phyloP scores from a whole-genome alignment of 2,329 filamentous ascomycete species.

The Fusarium globosum region DNA sequence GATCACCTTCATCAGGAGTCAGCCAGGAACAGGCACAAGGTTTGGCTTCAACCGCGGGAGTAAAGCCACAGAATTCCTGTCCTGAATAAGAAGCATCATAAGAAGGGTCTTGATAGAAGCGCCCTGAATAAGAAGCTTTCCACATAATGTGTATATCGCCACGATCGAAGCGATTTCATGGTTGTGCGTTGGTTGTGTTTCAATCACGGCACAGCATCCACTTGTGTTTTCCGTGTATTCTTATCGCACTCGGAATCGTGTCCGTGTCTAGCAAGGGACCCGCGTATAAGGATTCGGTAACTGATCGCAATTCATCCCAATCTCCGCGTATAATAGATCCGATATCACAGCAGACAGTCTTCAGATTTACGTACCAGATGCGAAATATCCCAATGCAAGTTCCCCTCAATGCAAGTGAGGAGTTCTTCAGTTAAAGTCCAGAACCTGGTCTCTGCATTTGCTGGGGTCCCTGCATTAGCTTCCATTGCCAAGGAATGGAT shows the following conservation, averaged over 20 bases:
- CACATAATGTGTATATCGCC: neutral
- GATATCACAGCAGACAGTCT: neutral
- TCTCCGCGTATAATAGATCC: constrained; percentile 18
- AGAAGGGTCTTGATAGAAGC: too few relatives aligned
- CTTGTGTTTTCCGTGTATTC: constrained; percentile 9
- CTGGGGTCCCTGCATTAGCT: constrained; percentile 36
- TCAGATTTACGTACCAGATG: constrained; percentile 9
- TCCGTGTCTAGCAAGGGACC: constrained; percentile 20
- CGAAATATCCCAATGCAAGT: neutral
- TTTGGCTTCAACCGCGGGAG: constrained; percentile 20
- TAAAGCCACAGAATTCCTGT: constrained; percentile 33
- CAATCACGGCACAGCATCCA: constrained; percentile 25
- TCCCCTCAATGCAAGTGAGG: neutral
- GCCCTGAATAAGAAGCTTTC: neutral
- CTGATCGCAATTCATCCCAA: constrained; percentile 6
- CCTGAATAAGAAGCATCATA: neutral
- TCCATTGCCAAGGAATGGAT: constrained; percentile 22
- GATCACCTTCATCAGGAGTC: neutral
- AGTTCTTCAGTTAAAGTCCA: constrained; percentile 11
- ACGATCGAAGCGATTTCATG: neutral
- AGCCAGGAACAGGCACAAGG: constrained; percentile 31
- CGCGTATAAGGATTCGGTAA: constrained; percentile 11
- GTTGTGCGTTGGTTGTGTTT: constrained; percentile 11
- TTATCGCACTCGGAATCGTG: constrained; percentile 21
- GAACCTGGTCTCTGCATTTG: constrained; percentile 28